Percentiles rank a stretch among this genome's conserved stretches.
phyloP scores from a whole-genome alignment of 2,329 filamentous ascomycete genomes.

The Penicillium sclerotigenum region DNA sequence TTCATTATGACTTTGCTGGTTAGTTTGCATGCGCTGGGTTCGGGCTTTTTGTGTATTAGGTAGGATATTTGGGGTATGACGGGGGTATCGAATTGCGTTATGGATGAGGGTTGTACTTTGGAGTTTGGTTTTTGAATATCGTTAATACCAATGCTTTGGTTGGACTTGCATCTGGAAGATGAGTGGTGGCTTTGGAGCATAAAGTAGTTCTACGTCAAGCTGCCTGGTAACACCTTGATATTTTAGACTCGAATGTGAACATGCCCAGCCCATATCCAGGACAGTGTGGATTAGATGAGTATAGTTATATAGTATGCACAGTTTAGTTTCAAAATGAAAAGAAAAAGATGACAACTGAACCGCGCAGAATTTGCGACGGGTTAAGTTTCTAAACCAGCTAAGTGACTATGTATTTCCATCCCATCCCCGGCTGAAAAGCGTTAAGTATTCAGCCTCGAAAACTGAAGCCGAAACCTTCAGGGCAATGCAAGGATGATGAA shows the following conservation, averaged over 20 bases:
- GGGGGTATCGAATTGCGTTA: not conserved
- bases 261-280: not conserved
- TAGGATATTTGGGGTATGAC: not conserved
- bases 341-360: not conserved
- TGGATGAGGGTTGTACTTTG: not conserved
- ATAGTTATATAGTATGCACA: not conserved
- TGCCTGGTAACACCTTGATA: not conserved
- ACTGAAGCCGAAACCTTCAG: not conserved
- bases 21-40: not conserved
- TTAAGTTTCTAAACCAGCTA: not conserved
- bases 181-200: not conserved
- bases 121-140: not conserved
- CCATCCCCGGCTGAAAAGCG: not conserved
- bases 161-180: not conserved
- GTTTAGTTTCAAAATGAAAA: no score
- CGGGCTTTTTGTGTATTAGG: not conserved
- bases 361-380: not conserved
- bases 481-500: slow-evolving; percentile 2
- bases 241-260: not conserved
- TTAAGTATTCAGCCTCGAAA: not conserved
- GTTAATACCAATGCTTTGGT: not conserved
- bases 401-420: slow-evolving; percentile 6
- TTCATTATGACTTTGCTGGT: not conserved
- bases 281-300: not conserved
- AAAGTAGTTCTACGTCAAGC: not conserved